Conservation (phyloP, 108 stramenopile genomes). For the Ochromonas danica region DNA sequence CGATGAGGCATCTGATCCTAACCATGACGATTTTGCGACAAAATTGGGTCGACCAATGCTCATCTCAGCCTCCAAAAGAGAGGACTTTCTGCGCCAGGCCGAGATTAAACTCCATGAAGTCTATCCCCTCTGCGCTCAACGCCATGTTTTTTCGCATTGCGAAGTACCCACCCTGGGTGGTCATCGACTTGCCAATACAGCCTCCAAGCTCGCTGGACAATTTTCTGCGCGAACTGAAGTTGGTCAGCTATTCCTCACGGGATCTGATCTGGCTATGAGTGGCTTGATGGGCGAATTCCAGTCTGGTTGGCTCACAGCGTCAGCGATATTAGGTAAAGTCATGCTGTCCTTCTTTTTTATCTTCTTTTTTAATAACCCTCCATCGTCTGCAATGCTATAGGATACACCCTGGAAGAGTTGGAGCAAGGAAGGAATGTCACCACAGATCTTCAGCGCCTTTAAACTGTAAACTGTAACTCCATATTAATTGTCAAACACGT, state of each 20-base stretch:
- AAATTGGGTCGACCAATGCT: not conserved
- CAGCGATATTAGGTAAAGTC: not conserved
- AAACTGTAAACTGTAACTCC: too few species aligned
- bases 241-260: not conserved
- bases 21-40: not conserved
- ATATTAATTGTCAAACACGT: too few species aligned
- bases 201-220: not conserved
- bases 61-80: not conserved
- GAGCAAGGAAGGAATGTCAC: not conserved
- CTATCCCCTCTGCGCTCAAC: not conserved
- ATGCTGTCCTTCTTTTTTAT: not conserved
- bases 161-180: not conserved
- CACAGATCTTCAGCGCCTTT: too few species aligned
- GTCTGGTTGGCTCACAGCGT: not conserved
- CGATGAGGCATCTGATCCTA: not conserved
- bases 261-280: not conserved
- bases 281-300: conserved; percentile 4
- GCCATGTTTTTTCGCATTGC: not conserved
- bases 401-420: not conserved
- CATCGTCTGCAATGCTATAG: not conserved
- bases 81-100: not conserved
- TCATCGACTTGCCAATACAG: not conserved
- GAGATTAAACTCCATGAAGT: not conserved
- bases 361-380: not conserved
- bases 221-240: not conserved